Evolutionary conservation across 2,329 filamentous ascomycete genomes (phyloP), one percentile per base, ranked within the genome.

Genomic region (Harringtonia aguacate): DNA sequence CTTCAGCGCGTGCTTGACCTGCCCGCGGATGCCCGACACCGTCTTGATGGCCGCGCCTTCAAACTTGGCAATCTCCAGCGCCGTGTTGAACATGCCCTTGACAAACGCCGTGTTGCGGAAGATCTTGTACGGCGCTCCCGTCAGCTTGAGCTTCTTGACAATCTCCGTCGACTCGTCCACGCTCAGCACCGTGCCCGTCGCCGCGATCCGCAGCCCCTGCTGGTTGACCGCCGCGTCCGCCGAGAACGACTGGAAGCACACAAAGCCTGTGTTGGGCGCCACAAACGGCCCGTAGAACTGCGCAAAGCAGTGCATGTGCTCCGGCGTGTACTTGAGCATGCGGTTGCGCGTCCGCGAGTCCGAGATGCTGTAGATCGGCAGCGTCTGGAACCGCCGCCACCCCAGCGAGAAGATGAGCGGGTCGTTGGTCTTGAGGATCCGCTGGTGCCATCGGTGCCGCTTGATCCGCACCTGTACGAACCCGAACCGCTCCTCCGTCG

Each of bases 101-200:
- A 98, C 88, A 61, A 98, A 98, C 33, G 92, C 89, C 0, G 92
- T 98, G 69, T 98, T 98, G 66, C 95, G 95, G 78, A 94, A 97
- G 64, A 97, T 94, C 68, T 97, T 97, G 75, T 92, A 94, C 1
- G 92, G 89, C 39, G 43, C 31, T 31, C 53, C 53, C 43, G 53
- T 55, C 39, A 98, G 77, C 65, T 98, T 98, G 58, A 98, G 81
- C 72, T 98, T 98, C 48, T 98, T 98, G 63, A 98, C 92, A 52
- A 98, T 97, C 61, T 98, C 92, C 4, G 86, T 89, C 34, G 84
- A 86, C 65, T 97, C 89, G 60, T 98, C 92, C 18, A 98, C 92
- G 57, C 83, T 89, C 51, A 97, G 70, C 5, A 98, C 86, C 2
- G 92, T 92, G 48, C 92, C 92, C 0, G 89, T 95, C 3, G 92